Base-by-base conservation (phyloP, 495 filamentous ascomycete species). In the Neurospora sp. region DNA sequence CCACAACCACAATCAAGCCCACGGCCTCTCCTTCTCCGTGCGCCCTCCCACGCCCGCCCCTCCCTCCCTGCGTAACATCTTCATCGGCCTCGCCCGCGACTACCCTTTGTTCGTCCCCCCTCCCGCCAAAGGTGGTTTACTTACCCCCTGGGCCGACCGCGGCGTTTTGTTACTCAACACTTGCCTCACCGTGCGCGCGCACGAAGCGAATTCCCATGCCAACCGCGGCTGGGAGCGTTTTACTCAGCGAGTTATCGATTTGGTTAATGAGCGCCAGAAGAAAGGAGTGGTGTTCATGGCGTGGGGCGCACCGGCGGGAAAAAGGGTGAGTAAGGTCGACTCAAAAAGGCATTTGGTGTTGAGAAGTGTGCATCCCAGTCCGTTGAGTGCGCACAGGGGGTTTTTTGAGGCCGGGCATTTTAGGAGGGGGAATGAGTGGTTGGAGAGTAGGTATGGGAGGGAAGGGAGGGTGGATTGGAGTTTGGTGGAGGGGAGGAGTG, bases 101-200 rank as follows among this genome's bases (percentile, higher is more conserved):
- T 99, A 97, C 80, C 94, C 94, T 0, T 78, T 83, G 42, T 98
- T 98, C 83, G 76, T 80, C 16, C 77, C 88, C 0, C 96, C 96
- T 3, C 89, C 93, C 2, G 90, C 92, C 59, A 90, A 89, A 22
- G 88, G 87, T 14, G 96, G 96, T 3, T 86, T 96, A 1, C 85
- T 99, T 18, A 97, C 88, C 0, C 94, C 94, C 6, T 99, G 96
- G 96, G 95, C 96, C 5, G 91, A 97, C 75, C 89, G 90, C 37
- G 96, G 96, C 65, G 93, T 99, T 2, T 85, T 99, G 31, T 85
- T 98, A 80, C 86, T 99, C 70, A 99, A 99, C 80, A 93, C 96
- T 10, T 95, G 92, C 75, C 86, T 99, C 18, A 98, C 96, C 0
- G 96, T 99, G 53, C 90, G 92, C 35, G 92, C 92, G 22, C 93